Conservation (phyloP, 1,139 yeast species). For the Spathaspora sp. region DNA sequence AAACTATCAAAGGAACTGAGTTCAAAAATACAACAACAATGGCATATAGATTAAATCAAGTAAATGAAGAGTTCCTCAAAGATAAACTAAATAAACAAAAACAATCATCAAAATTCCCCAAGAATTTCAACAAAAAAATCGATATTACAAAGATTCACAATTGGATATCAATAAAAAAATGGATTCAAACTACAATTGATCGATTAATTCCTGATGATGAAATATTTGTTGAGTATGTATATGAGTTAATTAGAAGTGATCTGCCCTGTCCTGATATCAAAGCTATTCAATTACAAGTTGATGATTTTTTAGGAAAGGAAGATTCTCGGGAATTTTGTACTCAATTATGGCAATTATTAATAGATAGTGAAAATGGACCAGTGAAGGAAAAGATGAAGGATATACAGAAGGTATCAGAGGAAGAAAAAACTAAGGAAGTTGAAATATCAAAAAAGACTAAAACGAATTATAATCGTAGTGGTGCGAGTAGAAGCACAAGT, state of each 20-base stretch:
- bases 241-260: conserved; percentile 28
- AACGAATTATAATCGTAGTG: conserved; percentile 27
- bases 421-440: conserved; percentile 1
- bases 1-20: no score
- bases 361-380: conserved; percentile 30
- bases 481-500: conserved; percentile 11
- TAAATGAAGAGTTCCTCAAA: conserved; percentile 16
- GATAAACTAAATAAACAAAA: conserved; percentile 10
- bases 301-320: conserved; percentile 39
- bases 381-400: conserved; percentile 10
- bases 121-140: conserved; percentile 26
- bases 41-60: conserved; percentile 20
- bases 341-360: conserved; percentile 38
- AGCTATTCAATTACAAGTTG: conserved; percentile 35
- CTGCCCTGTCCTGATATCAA: conserved; percentile 29
- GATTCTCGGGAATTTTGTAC: conserved; percentile 35
- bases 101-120: conserved; percentile 22
- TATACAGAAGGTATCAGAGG: conserved; percentile 32
- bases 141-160: conserved; percentile 33
- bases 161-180: conserved; percentile 29
- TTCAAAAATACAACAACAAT: conserved; percentile 7
- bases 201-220: conserved; percentile 48
- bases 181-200: conserved; percentile 32
- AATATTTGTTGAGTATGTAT: conserved; percentile 40
- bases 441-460: conserved; percentile 12